Conservation (phyloP, 805 yeast species). For the Komagataella pseudopastoris region DNA sequence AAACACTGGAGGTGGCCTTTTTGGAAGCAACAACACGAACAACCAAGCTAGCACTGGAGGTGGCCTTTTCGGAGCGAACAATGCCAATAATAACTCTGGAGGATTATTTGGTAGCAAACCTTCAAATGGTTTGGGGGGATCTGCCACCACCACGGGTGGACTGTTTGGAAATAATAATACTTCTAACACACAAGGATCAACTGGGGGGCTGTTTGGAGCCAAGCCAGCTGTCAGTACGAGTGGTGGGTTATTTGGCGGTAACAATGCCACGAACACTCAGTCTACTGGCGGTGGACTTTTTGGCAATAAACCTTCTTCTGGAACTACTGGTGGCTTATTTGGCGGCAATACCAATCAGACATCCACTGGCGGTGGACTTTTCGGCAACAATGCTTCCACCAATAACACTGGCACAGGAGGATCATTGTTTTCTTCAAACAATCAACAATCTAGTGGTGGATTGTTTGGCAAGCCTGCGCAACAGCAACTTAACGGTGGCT, state of each 20-base stretch:
- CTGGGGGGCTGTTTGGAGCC: constrained; percentile 4
- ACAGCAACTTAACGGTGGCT: constrained; percentile 10
- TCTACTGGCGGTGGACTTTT: constrained; percentile 24
- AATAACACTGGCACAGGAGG: constrained; percentile 3
- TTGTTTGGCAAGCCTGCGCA: constrained; percentile 19
- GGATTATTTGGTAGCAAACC: constrained; percentile 22
- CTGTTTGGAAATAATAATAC: constrained; percentile 21
- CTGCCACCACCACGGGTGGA: constrained; percentile 22
- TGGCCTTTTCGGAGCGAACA: constrained; percentile 16
- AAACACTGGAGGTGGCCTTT: constrained; percentile 2
- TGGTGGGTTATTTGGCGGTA: constrained; percentile 18
- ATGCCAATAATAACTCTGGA: constrained; percentile 12
- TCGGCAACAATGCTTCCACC: constrained; percentile 3
- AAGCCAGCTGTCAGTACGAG: constrained; percentile 11
- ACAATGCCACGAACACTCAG: not conserved
- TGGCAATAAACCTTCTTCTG: constrained; percentile 16
- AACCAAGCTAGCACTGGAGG: constrained; percentile 6
- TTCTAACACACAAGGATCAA: not conserved
- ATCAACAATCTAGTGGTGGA: constrained; percentile 10
- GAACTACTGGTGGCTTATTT: constrained; percentile 23
- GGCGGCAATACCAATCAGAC: constrained; percentile 13
- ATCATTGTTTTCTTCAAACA: constrained; percentile 8
- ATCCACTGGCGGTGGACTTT: constrained; percentile 7
- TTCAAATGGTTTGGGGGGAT: constrained; percentile 2
- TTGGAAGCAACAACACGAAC: constrained; percentile 4